Evolutionary conservation across 306 rosid species (phyloP), one percentile per base, ranked within the genome.

Genomic region (Senna siamea): DNA sequence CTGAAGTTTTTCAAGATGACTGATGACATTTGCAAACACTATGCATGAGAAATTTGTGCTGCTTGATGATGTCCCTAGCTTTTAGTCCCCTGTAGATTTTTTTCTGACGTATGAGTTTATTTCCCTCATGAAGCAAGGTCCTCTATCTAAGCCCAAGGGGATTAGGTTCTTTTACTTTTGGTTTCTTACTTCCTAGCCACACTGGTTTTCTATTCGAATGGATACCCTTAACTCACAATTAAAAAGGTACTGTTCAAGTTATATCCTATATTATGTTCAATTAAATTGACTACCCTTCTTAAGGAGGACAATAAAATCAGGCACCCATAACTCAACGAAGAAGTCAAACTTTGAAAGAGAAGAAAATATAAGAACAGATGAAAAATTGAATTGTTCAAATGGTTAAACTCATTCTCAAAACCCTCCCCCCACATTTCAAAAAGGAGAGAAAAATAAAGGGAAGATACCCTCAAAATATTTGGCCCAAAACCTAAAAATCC

Each of bases 321-420:
- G 70, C 65, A 47, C 74, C 65, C 48, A 72, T 48, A 71, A 56
- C 69, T 80, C 44, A 32, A 35, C 52, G 19, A 43, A 59, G 62
- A 44, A 43, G 14, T 65, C 38, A 22, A 60, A 37, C 70, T 23
- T 56, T 9, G 12, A 43, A 68, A 62, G 66, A 66, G 26, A 22
- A 35, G 54, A 18, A 53, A 43, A 46, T n/a, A 26, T 23, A 44
- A 70, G 65, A 47, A 23, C 53, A 48, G 54, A 40, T 20, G 9
- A 34, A 32, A 18, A 32, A 1, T 4, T 34, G n/a, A 20, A n/a
- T 54, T 22, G 18, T 30, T 68, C 43, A 32, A 44, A 66, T 35
- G 20, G 67, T 43, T 13, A 44, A 54, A 73, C 23, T 66, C 19
- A 52, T 61, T 54, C 48, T 41, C 54, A 30, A 40, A 61, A 37